A percentile compares a stretch with the other conserved stretches of the same genome.
phyloP scores from a whole-genome alignment of 2,329 filamentous ascomycete genomes.

The Zalaria obscura region DNA sequence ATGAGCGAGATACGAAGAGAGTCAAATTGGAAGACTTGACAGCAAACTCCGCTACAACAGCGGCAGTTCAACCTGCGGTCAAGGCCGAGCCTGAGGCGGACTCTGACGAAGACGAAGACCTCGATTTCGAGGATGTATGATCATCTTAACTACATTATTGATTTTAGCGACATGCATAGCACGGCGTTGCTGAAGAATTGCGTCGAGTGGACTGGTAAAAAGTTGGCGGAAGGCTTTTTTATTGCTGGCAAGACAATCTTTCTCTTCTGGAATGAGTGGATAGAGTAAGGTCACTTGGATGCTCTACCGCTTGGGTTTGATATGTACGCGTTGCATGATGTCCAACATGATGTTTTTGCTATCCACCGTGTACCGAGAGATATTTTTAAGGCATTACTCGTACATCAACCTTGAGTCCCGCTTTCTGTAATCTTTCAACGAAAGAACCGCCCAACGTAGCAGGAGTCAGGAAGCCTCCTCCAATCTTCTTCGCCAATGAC shows the following conservation, averaged over 20 bases:
- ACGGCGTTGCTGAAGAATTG: no score
- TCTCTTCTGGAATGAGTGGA: no score
- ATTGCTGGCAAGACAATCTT: no score
- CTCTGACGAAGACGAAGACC: constrained; percentile 28
- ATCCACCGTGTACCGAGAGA: no score
- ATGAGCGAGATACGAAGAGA: constrained; percentile 43
- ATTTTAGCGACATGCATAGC: no score
- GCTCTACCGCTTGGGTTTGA: no score
- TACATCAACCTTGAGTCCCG: constrained; percentile 48
- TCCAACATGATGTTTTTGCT: no score
- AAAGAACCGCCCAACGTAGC: constrained; percentile 55
- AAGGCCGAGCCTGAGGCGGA: constrained; percentile 26
- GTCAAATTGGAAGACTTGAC: constrained; percentile 42
- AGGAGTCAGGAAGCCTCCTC: constrained; percentile 57
- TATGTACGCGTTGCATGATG: no score
- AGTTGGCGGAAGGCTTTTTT: no score
- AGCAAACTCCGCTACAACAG: constrained; percentile 13
- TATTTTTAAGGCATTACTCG: constrained; percentile 14
- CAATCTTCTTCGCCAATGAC: constrained; percentile 36
- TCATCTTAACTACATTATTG: not conserved
- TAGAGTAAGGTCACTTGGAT: no score
- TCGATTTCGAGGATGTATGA: constrained; percentile 32
- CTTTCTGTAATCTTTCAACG: constrained; percentile 46
- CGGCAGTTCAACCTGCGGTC: constrained; percentile 7
- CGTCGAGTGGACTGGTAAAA: no score